These are phyloP conservation scores for Achaetomiella virescens DNA, from an alignment of 495 filamentous ascomycete species.

Conservation along the genomic window DNA sequence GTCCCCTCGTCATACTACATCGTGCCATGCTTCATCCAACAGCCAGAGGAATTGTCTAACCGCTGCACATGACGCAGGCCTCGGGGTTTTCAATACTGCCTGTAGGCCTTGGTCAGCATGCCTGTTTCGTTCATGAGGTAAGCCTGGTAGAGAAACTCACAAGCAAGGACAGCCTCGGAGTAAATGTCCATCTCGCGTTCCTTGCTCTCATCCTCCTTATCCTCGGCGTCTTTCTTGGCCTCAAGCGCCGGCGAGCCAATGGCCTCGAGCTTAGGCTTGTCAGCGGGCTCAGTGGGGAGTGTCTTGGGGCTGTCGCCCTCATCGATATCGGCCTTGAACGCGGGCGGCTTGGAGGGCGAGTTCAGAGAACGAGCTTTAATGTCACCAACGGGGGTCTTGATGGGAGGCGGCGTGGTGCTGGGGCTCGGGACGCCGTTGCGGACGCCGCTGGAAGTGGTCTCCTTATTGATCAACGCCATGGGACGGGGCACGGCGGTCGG, in stretches of 20 bases:
- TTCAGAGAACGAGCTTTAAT: conserved; percentile 39
- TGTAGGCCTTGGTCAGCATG: conserved; percentile 28
- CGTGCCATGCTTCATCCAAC: conserved; percentile 1
- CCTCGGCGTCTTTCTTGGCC: conserved; percentile 47
- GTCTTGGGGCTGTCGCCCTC: conserved; percentile 73
- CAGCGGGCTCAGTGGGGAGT: conserved; percentile 60
- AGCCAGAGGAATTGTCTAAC: conserved; percentile 35
- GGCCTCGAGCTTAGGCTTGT: conserved; percentile 50
- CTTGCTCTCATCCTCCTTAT: conserved; percentile 57
- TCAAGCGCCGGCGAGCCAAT: conserved; percentile 47
- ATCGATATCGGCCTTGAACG: conserved; percentile 60
- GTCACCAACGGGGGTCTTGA: conserved; percentile 27
- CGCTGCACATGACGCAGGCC: conserved; percentile 85
- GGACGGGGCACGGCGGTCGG: conserved; percentile 37
- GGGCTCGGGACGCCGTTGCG: conserved; percentile 57
- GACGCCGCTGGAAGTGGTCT: conserved; percentile 26
- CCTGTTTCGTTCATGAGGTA: not conserved
- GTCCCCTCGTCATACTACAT: conserved; percentile 11
- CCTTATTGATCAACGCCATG: conserved; percentile 37
- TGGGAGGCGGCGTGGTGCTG: conserved; percentile 52
- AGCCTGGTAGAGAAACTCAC: conserved; percentile 48
- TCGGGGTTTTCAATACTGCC: conserved; percentile 89
- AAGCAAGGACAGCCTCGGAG: conserved; percentile 80
- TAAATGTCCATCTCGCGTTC: conserved; percentile 85
- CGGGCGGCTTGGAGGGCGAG: conserved; percentile 42